These are phyloP conservation scores for Hymenoscyphus fraxineus DNA, from an alignment of 2,329 filamentous ascomycete species.

Conservation along the genomic window DNA sequence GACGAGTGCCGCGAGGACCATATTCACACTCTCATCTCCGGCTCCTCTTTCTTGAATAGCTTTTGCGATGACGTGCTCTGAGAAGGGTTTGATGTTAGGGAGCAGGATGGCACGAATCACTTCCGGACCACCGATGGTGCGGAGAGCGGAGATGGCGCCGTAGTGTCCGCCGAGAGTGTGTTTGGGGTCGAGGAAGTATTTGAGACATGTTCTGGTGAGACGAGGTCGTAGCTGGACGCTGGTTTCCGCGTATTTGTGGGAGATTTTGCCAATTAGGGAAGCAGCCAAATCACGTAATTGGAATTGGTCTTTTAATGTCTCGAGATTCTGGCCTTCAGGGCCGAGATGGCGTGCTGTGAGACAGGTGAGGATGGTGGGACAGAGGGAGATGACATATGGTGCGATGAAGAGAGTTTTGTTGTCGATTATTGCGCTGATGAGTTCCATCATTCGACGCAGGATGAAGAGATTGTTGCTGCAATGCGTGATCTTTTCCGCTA, in stretches of 20 bases:
- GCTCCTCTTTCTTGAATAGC: slow-evolving; percentile 48
- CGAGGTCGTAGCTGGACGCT: slow-evolving; percentile 82
- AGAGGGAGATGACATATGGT: slow-evolving; percentile 61
- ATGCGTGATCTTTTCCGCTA: slow-evolving; percentile 94
- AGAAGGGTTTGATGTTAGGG: slow-evolving; percentile 61
- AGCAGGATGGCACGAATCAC: slow-evolving; percentile 61
- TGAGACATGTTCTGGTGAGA: slow-evolving; percentile 87
- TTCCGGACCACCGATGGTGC: slow-evolving; percentile 68
- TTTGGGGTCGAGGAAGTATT: slow-evolving; percentile 82
- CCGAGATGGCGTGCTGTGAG: slow-evolving; percentile 71
- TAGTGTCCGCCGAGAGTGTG: slow-evolving; percentile 83
- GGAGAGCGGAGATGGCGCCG: slow-evolving; percentile 77
- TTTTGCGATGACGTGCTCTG: slow-evolving; percentile 54
- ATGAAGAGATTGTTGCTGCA: slow-evolving; percentile 86
- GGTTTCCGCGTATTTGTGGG: slow-evolving; percentile 73
- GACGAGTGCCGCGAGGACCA: slow-evolving; percentile 55
- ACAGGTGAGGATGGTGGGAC: slow-evolving; percentile 87
- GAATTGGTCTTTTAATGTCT: slow-evolving; percentile 63
- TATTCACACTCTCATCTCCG: slow-evolving; percentile 55
- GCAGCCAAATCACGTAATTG: slow-evolving; percentile 80
- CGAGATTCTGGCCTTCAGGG: slow-evolving; percentile 42
- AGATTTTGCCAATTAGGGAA: slow-evolving; percentile 74
- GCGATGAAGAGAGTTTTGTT: slow-evolving; percentile 75
- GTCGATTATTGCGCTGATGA: slow-evolving; percentile 77
- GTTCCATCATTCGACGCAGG: slow-evolving; percentile 86